phyloP scores from a whole-genome alignment of 2,329 filamentous ascomycete genomes.

The Aschersonia sp. region DNA sequence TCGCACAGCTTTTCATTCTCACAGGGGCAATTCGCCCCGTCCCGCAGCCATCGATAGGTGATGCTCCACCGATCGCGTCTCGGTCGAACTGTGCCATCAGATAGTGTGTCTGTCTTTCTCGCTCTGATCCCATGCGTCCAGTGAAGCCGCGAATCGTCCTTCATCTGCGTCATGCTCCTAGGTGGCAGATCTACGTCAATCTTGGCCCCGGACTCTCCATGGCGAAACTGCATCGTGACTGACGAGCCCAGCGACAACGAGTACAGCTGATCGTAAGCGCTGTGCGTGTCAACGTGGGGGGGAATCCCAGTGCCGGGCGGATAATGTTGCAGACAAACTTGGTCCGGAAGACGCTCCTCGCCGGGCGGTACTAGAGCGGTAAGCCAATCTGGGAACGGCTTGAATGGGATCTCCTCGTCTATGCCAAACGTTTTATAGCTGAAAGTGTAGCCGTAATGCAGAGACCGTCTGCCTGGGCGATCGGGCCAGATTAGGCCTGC shows the following conservation, averaged over 20 bases:
- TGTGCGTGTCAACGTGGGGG: slow-evolving; percentile 45
- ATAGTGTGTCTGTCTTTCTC: slow-evolving; percentile 33
- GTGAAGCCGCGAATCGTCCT: slow-evolving; percentile 32
- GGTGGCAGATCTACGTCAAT: slow-evolving; percentile 31
- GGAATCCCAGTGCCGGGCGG: slow-evolving; percentile 45
- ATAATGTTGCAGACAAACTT: slow-evolving; percentile 47
- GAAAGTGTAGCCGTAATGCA: slow-evolving; percentile 41
- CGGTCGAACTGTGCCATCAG: slow-evolving; percentile 27
- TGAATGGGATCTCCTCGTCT: slow-evolving; percentile 27
- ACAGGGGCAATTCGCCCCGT: slow-evolving; percentile 31
- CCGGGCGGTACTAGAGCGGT: slow-evolving; percentile 28
- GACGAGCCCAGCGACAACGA: slow-evolving; percentile 26
- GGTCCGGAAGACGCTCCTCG: slow-evolving; percentile 32
- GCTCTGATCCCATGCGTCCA: slow-evolving; percentile 42
- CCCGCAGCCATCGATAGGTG: slow-evolving; percentile 37
- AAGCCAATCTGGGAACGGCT: slow-evolving; percentile 36
- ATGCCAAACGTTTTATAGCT: slow-evolving; percentile 44
- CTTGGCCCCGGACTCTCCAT: slow-evolving; percentile 11
- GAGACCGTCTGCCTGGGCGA: slow-evolving; percentile 4
- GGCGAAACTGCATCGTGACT: slow-evolving; percentile 28
- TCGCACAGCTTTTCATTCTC: slow-evolving; percentile 35
- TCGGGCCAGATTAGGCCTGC: slow-evolving; percentile 2
- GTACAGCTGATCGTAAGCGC: slow-evolving; percentile 27
- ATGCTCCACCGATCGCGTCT: slow-evolving; percentile 36
- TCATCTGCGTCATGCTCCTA: slow-evolving; percentile 36